A percentile compares a stretch with the other conserved stretches of the same genome.
These are phyloP conservation scores for Buddleja alternifolia DNA, from an alignment of 257 asterid species.

Conservation along the genomic window DNA sequence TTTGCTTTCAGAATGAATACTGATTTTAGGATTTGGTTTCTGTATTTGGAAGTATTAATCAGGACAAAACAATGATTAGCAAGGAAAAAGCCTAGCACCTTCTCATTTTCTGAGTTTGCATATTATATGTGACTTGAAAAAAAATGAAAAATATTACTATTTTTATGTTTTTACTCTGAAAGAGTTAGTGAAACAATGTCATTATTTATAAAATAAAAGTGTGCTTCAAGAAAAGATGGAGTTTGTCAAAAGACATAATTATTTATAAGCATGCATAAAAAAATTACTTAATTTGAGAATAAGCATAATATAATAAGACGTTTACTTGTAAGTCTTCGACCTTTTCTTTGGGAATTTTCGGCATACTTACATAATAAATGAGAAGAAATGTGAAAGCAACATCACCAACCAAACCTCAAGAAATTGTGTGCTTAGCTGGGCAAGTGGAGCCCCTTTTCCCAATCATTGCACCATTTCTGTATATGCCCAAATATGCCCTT, in stretches of 20 bases:
- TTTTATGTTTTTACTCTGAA: too few species aligned
- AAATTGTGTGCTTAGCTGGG: conserved; percentile 38
- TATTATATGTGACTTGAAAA: not conserved
- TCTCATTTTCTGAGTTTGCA: not conserved
- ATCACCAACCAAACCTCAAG: conserved; percentile 33
- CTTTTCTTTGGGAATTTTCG: conserved; percentile 34
- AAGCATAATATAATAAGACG: not conserved
- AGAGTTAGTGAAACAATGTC: too few species aligned
- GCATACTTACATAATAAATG: conserved; percentile 11
- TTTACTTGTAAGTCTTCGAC: conserved; percentile 32
- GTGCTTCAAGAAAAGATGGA: too few species aligned
- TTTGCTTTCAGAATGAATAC: too few species aligned
- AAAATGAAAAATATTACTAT: too few species aligned
- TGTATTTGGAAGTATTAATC: not conserved
- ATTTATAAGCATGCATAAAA: not conserved
- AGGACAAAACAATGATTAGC: not conserved
- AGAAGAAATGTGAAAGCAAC: conserved; percentile 37
- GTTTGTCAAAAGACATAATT: too few species aligned
- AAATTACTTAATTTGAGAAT: not conserved
- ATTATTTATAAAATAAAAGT: too few species aligned
- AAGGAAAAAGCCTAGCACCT: not conserved
- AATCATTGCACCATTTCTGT: conserved; percentile 37
- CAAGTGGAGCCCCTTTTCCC: conserved; percentile 18
- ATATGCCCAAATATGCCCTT: conserved; percentile 27
- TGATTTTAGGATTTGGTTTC: not conserved